Evolutionary conservation across 1,284 basidiomycete genomes (phyloP).

Genomic region (Moniliella sp.): DNA sequence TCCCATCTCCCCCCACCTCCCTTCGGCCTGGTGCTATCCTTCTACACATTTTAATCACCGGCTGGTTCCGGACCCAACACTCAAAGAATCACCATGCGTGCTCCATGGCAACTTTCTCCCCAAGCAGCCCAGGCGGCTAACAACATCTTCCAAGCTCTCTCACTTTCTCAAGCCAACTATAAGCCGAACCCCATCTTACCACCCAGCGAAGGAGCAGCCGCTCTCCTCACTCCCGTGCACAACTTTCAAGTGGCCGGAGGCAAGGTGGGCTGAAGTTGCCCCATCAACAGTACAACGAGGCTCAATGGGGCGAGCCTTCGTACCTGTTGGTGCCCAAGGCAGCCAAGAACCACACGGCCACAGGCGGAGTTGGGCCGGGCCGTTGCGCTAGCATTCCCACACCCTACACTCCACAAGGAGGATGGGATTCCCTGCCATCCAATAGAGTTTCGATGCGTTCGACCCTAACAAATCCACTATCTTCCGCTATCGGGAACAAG

Average conservation of each 20-base stretch:
- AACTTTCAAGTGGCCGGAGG: too few relatives aligned
- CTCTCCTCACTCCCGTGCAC: too few relatives aligned
- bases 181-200: conserved; percentile 19
- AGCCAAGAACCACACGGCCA: conserved; percentile 6
- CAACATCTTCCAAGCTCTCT: conserved; percentile 6
- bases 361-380: conserved; percentile 14
- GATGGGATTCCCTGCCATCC: conserved; percentile 10
- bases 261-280: neutral
- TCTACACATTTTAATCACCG: neutral
- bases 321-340: too few relatives aligned
- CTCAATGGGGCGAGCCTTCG: conserved; percentile 17
- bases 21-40: conserved; percentile 3
- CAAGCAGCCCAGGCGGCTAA: too few relatives aligned
- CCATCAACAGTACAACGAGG: neutral
- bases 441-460: conserved; percentile 18
- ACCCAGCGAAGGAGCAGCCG: neutral
- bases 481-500: conserved; percentile 25
- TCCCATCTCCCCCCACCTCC: neutral
- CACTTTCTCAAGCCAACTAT: conserved; percentile 28
- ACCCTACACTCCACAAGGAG: conserved; percentile 19
- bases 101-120: too few relatives aligned
- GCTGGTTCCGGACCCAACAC: too few relatives aligned
- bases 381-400: conserved; percentile 13
- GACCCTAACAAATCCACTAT: conserved; percentile 23
- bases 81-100: too few relatives aligned